Evolutionary conservation across 225 moss, liverwort and hornwort genomes (phyloP), one percentile per base, ranked within the genome.

Genomic region (Climacium dendroides): DNA sequence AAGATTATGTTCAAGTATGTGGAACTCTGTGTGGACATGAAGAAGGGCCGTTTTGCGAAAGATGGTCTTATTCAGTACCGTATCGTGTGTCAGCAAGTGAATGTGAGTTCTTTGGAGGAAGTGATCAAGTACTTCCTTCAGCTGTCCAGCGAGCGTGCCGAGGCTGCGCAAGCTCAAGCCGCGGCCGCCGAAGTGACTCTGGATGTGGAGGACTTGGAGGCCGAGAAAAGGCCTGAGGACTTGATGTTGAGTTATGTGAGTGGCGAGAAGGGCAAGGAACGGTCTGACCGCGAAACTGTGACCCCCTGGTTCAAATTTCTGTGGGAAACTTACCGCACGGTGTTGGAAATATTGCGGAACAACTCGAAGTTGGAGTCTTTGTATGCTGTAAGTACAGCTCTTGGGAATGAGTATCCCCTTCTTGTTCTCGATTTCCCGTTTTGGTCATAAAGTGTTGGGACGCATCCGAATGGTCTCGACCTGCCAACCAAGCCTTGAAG

Each of bases 1-100:
- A 95, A 92, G 91, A 97, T 98, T 43, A 98, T 98, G 98, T 97
- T 98, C 97, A 98, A 98, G 90, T 98, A 98, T 57, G 98, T 98
- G 85, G 98, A 98, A 88, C 93, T 98, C 6, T 98, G 97, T 79
- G 98, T 97, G 92, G 98, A 98, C 85, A 98, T 98, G 98, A 98
- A 97, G 86, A 98, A 97, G 92, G 98, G 97, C 72, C 93, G 97
- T 87, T 98, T 98, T 86, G 98, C 97, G 55, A 98, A 98, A 83
- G 98, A 98, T 87, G 98, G 97, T 7, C 96, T 98, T 24, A 98
- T 98, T 71, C 96, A 98, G 91, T 98, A 98, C 81, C 94, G 97
- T 83, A 97, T 97, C 86, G 98, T 98, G 26, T 98, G 97, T 90
- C 97, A 98, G 93, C 97, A 98, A 94, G 97, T 97, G 45, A 98